Percentiles rank a stretch among this genome's conserved stretches.
Evolutionary conservation across 371 early-diverging fungal species (phyloP).

Genomic region (Haplosporangium sp.): DNA sequence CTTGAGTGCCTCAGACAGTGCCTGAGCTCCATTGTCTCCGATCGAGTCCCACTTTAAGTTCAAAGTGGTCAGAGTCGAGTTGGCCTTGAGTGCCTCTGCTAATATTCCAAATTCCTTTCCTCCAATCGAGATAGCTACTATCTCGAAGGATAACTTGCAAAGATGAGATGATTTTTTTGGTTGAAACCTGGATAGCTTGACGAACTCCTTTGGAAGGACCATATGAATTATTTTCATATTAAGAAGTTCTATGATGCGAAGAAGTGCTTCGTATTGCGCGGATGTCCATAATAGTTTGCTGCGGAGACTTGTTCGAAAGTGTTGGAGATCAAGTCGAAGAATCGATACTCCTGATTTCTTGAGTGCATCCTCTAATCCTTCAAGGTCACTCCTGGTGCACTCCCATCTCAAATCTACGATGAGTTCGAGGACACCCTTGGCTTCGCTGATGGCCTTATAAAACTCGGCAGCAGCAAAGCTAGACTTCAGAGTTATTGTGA

Average conservation of each 20-base stretch:
- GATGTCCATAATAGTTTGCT: conserved; percentile 6
- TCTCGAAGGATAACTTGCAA: conserved; percentile 6
- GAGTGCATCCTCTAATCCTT: conserved; percentile 7
- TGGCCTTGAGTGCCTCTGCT: conserved; percentile 15
- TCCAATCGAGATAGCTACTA: background rate
- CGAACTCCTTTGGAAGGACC: conserved; percentile 7
- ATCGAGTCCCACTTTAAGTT: no score
- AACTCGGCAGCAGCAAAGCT: conserved; percentile 9
- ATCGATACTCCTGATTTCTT: conserved; percentile 6
- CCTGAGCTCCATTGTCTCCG: no score
- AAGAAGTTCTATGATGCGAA: conserved; percentile 2
- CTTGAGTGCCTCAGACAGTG: no score
- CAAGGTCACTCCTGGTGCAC: conserved; percentile 10
- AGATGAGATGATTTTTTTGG: conserved; percentile 8
- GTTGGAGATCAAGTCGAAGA: conserved; percentile 14
- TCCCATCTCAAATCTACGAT: background rate
- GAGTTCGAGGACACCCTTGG: conserved; percentile 12
- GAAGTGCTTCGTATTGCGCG: conserved; percentile 1
- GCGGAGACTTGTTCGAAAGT: conserved; percentile 2
- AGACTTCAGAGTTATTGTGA: conserved; percentile 8
- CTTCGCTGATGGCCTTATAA: conserved; percentile 5
- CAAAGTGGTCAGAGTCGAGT: no score
- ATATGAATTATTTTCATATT: conserved; percentile 17
- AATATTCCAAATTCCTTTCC: background rate
- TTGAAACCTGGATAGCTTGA: background rate